A percentile compares a stretch with the other conserved stretches of the same genome.
phyloP scores from a whole-genome alignment of 192 early-diverging fungal species.

The Tieghemiomyces parasiticus region DNA sequence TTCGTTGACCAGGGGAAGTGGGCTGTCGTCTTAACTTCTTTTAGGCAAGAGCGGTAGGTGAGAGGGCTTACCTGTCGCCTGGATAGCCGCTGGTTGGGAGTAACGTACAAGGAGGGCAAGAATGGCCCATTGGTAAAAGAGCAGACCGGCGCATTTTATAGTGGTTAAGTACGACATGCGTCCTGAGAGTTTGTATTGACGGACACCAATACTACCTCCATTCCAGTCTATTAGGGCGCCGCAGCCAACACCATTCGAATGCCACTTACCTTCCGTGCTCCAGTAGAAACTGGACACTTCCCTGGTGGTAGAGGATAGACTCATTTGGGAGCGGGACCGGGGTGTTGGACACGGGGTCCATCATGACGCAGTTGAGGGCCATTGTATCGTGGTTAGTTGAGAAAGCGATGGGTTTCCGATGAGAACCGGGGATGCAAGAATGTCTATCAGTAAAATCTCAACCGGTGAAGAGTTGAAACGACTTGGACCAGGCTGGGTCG shows the following conservation, averaged over 20 bases:
- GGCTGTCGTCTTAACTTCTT: not conserved
- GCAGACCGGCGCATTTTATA: not conserved
- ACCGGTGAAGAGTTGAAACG: no score
- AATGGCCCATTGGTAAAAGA: not conserved
- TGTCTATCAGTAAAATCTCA: no score
- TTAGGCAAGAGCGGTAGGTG: not conserved
- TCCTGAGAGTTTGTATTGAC: not conserved
- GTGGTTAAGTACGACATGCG: not conserved
- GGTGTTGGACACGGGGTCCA: not conserved
- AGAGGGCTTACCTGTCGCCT: not conserved
- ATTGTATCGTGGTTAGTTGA: no score
- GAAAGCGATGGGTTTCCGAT: no score
- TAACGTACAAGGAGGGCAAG: not conserved
- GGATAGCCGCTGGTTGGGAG: not conserved
- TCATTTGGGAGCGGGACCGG: conserved; percentile 1
- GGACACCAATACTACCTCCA: not conserved
- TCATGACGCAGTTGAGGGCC: conserved; percentile 4
- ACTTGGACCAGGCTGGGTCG: no score
- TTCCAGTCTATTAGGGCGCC: not conserved
- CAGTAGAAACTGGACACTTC: not conserved
- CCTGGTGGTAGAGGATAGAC: not conserved
- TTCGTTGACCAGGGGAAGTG: not conserved
- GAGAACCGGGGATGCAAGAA: no score
- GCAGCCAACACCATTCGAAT: not conserved
- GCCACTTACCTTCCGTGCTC: not conserved